Evolutionary conservation across 768 basidiomycete genomes (phyloP), one percentile per base, ranked within the genome.

Genomic region (Xerocomellus chrysenteron): DNA sequence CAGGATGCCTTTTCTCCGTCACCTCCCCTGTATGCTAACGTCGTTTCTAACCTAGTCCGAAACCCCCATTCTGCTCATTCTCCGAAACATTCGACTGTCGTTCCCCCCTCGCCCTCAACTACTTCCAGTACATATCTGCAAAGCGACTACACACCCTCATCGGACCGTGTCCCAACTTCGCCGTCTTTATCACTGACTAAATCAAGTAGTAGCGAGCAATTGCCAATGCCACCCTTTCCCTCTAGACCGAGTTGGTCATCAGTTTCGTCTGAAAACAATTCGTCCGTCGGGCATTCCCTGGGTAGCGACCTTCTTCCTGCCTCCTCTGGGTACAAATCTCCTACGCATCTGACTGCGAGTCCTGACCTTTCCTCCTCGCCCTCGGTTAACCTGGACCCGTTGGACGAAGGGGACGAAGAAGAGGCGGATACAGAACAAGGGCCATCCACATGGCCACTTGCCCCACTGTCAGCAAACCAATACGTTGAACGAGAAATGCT

Each of bases 401-500:
- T 65, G 45, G 60, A 60, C 6, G 68, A 65, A 56, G 61, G 28
- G 14, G 10, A 10, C 4, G 72, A 70, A 48, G 64, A 60, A 28
- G 62, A 56, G 17, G 53, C 12, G 1, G 58, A 54, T 19, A 12
- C 46, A 21, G 62, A 58, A 51, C 28, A 58, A 17, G 66, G 60
- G 12, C 26, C 52, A 28, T 61, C 66, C 24, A 28, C 50, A 9
- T 67, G 72, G 35, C 36, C 54, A 1, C 6, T n/a, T 0, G 19
- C 58, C 21, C 54, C 58, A 11, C 52, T 63, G 19, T 54, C 71
- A 41, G 72, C 73, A 47, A 73, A 73, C 44, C 72, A 69, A n/a
- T 87, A 81, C 58, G 73, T 88, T 9, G 86, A 86, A 56, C 69
- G 73, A 37, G 81, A 85, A 41, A 75, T 87, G 50, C 72, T 87